Percentiles rank a stretch among this genome's conserved stretches.
These are phyloP conservation scores for Paramarasmius palmivorus DNA, from an alignment of 1,284 basidiomycete genomes.

Conservation along the genomic window DNA sequence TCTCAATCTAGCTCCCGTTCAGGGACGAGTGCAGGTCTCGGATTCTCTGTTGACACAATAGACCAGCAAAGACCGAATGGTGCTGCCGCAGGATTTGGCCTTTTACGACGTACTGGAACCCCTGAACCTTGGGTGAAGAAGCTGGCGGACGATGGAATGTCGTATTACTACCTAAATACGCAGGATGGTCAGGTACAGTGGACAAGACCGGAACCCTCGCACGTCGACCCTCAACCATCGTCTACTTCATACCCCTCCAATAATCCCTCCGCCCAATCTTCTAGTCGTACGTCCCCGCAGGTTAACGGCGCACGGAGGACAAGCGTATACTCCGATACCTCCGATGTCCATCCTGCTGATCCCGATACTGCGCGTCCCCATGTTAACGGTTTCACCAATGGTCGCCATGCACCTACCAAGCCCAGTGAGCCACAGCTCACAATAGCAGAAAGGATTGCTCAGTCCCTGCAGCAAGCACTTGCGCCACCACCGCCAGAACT, in stretches of 20 bases:
- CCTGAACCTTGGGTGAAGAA: conserved; percentile 81
- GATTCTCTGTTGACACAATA: conserved; percentile 38
- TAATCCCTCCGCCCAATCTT: conserved; percentile 18
- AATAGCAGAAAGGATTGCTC: conserved; percentile 66
- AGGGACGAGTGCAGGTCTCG: conserved; percentile 52
- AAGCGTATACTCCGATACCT: conserved; percentile 78
- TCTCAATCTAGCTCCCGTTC: conserved; percentile 57
- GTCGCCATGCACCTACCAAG: conserved; percentile 11
- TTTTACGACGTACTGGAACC: conserved; percentile 56
- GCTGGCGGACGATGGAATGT: conserved; percentile 82
- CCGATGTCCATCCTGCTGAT: conserved; percentile 66
- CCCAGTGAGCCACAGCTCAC: conserved; percentile 45
- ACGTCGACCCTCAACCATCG: conserved; percentile 15
- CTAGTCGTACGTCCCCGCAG: conserved; percentile 29
- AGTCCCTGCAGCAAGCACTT: conserved; percentile 62
- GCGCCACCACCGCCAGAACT: conserved; percentile 56
- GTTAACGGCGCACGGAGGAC: conserved; percentile 43
- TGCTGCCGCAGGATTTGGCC: conserved; percentile 56
- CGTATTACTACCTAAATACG: conserved; percentile 80
- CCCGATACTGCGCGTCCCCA: conserved; percentile 26
- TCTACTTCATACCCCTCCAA: conserved; percentile 1
- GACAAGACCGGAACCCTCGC: conserved; percentile 53
- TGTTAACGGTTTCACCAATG: conserved; percentile 32
- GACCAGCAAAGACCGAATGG: conserved; percentile 23
- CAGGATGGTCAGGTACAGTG: conserved; percentile 68